Conservation (phyloP, 176 grass and related monocot genomes). For the Canna indica region DNA sequence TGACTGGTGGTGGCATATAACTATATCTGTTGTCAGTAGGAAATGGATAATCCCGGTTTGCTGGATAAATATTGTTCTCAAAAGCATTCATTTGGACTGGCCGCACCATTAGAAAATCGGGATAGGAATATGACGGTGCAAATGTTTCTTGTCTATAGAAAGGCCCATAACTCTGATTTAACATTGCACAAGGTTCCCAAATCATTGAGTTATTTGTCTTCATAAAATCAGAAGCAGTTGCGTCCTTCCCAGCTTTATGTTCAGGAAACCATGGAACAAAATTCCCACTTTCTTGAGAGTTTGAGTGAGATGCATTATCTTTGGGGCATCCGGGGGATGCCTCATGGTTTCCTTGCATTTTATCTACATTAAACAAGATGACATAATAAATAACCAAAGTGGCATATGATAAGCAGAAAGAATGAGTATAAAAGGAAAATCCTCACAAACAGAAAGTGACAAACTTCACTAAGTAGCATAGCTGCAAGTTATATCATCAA, state of each 20-base stretch:
- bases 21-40: slow-evolving; percentile 46
- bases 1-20: slow-evolving; percentile 39
- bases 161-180: slow-evolving; percentile 52
- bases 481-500: slow-evolving; percentile 8
- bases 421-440: too few species aligned
- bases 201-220: slow-evolving; percentile 23
- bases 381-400: slow-evolving; percentile 23
- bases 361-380: slow-evolving; percentile 43
- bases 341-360: slow-evolving; percentile 80
- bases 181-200: slow-evolving; percentile 33
- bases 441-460: too few species aligned
- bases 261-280: slow-evolving; percentile 46
- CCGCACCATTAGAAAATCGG: slow-evolving; percentile 38
- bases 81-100: slow-evolving; percentile 36
- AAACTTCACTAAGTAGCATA: too few species aligned
- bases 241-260: slow-evolving; percentile 30
- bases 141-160: slow-evolving; percentile 49
- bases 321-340: slow-evolving; percentile 53
- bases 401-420: background rate
- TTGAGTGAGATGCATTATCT: slow-evolving; percentile 55
- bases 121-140: slow-evolving; percentile 46
- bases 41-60: slow-evolving; percentile 44
- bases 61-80: slow-evolving; percentile 46
- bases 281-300: slow-evolving; percentile 40
- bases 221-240: slow-evolving; percentile 21